A percentile compares a stretch with the other conserved stretches of the same genome.
Evolutionary conservation across 2,329 filamentous ascomycete species (phyloP).

Genomic region (Colletotrichum costaricense): DNA sequence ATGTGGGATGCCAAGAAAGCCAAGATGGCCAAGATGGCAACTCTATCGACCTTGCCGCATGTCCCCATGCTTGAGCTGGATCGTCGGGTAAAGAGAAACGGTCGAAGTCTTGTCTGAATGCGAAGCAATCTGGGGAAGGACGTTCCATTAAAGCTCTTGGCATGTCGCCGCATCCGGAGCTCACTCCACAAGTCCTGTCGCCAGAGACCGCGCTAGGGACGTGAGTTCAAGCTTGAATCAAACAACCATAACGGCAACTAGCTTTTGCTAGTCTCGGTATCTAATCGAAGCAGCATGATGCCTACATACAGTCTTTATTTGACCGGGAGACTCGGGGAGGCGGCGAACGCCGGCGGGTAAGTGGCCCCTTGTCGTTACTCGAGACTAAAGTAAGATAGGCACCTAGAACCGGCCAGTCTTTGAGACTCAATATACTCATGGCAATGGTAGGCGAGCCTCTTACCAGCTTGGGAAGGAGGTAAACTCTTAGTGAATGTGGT

Average conservation of each 20-base stretch:
- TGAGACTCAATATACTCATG: too few relatives aligned
- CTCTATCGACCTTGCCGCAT: not conserved
- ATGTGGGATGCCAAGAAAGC: not conserved
- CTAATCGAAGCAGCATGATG: not conserved
- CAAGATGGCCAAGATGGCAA: not conserved
- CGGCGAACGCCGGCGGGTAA: slow-evolving; percentile 7
- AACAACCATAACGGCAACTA: not conserved
- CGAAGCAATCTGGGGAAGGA: slow-evolving; percentile 20
- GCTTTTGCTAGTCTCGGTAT: not conserved
- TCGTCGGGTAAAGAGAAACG: not conserved
- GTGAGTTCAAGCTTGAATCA: not conserved
- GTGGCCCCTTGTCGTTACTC: too few relatives aligned
- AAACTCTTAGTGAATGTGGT: too few relatives aligned
- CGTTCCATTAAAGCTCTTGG: slow-evolving; percentile 29
- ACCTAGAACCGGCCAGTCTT: not conserved
- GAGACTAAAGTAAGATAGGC: not conserved
- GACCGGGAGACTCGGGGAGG: not conserved
- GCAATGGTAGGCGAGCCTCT: not conserved
- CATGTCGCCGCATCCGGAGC: slow-evolving; percentile 1
- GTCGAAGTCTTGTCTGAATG: not conserved
- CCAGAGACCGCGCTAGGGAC: not conserved
- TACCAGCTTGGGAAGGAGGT: slow-evolving; percentile 5
- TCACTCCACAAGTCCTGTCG: not conserved
- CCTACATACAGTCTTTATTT: too few relatives aligned
- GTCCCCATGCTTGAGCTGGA: too few relatives aligned